These are phyloP conservation scores for Phylloporus sp. DNA, from an alignment of 768 basidiomycete species.

Conservation along the genomic window DNA sequence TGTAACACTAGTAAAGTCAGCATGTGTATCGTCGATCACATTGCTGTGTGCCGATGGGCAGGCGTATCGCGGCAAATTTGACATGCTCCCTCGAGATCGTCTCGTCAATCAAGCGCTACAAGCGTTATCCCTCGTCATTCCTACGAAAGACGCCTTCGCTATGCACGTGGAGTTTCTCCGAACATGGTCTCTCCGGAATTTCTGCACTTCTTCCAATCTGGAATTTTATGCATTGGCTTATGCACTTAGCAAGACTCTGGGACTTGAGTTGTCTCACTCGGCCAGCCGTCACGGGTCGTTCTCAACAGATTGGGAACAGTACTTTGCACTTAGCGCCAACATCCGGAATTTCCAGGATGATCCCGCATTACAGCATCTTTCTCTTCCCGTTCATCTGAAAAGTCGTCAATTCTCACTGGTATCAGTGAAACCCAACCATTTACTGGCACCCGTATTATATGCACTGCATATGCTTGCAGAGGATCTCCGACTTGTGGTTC, in stretches of 20 bases:
- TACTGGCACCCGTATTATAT: conserved; percentile 58
- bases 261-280: conserved; percentile 29
- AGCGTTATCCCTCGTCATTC: conserved; percentile 57
- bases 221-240: conserved; percentile 55
- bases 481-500: conserved; percentile 54
- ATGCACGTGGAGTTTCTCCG: conserved; percentile 54
- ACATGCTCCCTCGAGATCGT: conserved; percentile 49
- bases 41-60: conserved; percentile 51
- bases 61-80: conserved; percentile 43
- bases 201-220: conserved; percentile 39
- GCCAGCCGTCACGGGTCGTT: conserved; percentile 9
- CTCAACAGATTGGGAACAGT: conserved; percentile 43
- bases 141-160: conserved; percentile 48
- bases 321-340: conserved; percentile 39
- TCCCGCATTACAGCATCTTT: conserved; percentile 46
- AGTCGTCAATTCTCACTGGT: conserved; percentile 21
- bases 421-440: conserved; percentile 35
- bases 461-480: conserved; percentile 79
- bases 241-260: conserved; percentile 48
- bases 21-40: conserved; percentile 47
- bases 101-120: conserved; percentile 58
- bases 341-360: conserved; percentile 54
- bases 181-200: conserved; percentile 47
- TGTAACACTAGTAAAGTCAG: conserved; percentile 44
- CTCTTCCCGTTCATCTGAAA: conserved; percentile 31